phyloP scores from a whole-genome alignment of 2,329 filamentous ascomycete genomes.

The Calonectria pseudoturangicola region DNA sequence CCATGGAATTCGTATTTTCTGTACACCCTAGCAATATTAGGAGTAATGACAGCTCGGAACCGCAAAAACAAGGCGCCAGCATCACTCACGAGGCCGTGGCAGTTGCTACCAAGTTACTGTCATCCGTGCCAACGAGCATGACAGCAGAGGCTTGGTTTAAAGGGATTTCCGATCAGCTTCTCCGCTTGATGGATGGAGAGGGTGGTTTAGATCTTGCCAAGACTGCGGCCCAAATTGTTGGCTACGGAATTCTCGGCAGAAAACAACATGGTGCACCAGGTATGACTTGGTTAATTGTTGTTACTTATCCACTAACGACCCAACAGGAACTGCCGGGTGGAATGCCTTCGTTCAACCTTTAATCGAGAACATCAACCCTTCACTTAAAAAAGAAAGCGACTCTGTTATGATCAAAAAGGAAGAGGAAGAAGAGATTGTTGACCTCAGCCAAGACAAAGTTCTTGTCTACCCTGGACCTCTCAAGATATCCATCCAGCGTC shows the following conservation, averaged over 20 bases:
- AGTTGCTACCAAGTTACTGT: conserved; percentile 77
- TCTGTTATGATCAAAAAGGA: conserved; percentile 49
- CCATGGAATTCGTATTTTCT: conserved; percentile 82
- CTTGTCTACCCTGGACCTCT: conserved; percentile 70
- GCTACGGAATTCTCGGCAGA: conserved; percentile 79
- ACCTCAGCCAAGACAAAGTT: conserved; percentile 65
- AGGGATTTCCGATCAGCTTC: conserved; percentile 76
- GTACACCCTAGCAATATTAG: conserved; percentile 75
- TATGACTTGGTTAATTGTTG: conserved; percentile 40
- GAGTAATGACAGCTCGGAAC: conserved; percentile 62
- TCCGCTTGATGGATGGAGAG: conserved; percentile 76
- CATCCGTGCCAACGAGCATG: conserved; percentile 74
- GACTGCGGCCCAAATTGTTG: conserved; percentile 62
- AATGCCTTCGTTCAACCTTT: conserved; percentile 76
- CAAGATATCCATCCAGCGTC: conserved; percentile 69
- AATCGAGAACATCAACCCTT: conserved; percentile 70
- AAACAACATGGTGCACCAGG: conserved; percentile 79
- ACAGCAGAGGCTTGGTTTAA: conserved; percentile 75
- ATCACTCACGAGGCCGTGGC: conserved; percentile 82
- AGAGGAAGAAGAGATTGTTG: conserved; percentile 64
- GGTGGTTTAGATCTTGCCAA: conserved; percentile 60
- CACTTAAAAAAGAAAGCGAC: conserved; percentile 46
- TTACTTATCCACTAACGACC: conserved; percentile 48
- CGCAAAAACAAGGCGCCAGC: conserved; percentile 75
- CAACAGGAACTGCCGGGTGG: conserved; percentile 74